Conservation (phyloP, 2,329 filamentous ascomycete species). For the Fusarium solani-melongenae region DNA sequence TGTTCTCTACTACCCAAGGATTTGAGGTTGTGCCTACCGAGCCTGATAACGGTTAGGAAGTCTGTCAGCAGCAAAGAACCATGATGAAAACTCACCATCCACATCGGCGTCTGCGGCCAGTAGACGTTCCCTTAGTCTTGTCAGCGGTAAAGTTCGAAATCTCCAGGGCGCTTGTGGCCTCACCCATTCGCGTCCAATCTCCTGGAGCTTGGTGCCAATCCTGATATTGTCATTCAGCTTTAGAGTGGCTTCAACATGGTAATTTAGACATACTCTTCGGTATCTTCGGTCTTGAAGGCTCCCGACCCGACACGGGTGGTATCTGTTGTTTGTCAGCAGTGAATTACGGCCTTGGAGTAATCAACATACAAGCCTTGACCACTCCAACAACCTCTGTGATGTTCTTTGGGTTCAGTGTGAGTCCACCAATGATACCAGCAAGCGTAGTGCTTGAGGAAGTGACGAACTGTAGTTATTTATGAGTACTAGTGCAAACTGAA, state of each 20-base stretch:
- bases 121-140: constrained; percentile 52
- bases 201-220: constrained; percentile 58
- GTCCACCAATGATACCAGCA: not conserved
- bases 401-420: not conserved
- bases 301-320: not conserved
- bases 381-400: not conserved
- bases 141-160: no score
- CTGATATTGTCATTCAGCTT: constrained; percentile 39
- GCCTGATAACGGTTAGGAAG: constrained; percentile 40
- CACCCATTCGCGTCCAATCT: constrained; percentile 55
- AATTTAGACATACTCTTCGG: not conserved
- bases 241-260: constrained; percentile 18
- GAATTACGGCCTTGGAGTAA: not conserved
- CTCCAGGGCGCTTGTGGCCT: no score
- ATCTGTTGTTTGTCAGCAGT: not conserved
- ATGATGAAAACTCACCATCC: constrained; percentile 54
- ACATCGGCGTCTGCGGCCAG: constrained; percentile 70
- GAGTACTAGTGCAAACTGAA: not conserved
- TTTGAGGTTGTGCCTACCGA: constrained; percentile 40
- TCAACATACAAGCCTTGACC: not conserved
- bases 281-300: not conserved
- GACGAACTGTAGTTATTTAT: not conserved
- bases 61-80: constrained; percentile 29
- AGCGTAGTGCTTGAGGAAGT: not conserved
- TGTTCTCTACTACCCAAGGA: constrained; percentile 16